Evolutionary conservation across 129 eudicot genomes (phyloP).

Genomic region (Kitagawia praeruptora): DNA sequence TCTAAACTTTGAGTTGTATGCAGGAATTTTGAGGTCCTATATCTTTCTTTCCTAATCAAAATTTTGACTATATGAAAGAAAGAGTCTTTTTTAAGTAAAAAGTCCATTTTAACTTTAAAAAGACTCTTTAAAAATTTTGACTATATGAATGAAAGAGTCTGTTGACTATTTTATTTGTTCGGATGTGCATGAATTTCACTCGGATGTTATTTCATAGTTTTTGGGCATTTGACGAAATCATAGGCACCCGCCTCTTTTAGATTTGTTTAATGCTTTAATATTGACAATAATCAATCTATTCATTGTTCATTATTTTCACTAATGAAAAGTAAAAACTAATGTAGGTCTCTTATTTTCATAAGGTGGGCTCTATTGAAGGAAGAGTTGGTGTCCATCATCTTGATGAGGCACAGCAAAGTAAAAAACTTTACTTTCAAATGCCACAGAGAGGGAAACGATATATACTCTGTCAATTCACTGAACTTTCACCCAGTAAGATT

Average conservation of each 20-base stretch:
- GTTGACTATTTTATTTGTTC: not conserved
- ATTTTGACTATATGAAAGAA: not conserved
- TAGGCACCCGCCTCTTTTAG: not conserved
- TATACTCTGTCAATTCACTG: slow-evolving; percentile 86
- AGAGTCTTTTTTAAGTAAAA: not conserved
- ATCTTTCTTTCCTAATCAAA: not conserved
- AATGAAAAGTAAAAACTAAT: too few species aligned
- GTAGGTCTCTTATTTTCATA: not conserved
- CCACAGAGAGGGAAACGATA: slow-evolving; percentile 79
- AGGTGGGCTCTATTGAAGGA: slow-evolving; percentile 99
- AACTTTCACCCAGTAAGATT: slow-evolving; percentile 92
- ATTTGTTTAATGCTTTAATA: not conserved
- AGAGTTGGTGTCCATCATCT: slow-evolving; percentile 97
- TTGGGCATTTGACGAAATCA: not conserved
- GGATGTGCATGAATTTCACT: not conserved
- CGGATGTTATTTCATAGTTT: not conserved
- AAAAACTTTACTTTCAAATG: slow-evolving; percentile 95
- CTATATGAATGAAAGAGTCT: too few species aligned
- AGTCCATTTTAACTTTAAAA: not conserved
- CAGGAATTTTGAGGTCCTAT: not conserved
- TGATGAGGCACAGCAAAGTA: slow-evolving; percentile 72
- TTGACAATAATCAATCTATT: not conserved
- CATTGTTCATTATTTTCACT: not conserved
- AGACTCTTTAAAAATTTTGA: too few species aligned
- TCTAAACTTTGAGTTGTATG: not conserved